A percentile compares a stretch with the other conserved stretches of the same genome.
Evolutionary conservation across 1,284 basidiomycete genomes (phyloP).

Genomic region (Bondarzewia mesenterica): DNA sequence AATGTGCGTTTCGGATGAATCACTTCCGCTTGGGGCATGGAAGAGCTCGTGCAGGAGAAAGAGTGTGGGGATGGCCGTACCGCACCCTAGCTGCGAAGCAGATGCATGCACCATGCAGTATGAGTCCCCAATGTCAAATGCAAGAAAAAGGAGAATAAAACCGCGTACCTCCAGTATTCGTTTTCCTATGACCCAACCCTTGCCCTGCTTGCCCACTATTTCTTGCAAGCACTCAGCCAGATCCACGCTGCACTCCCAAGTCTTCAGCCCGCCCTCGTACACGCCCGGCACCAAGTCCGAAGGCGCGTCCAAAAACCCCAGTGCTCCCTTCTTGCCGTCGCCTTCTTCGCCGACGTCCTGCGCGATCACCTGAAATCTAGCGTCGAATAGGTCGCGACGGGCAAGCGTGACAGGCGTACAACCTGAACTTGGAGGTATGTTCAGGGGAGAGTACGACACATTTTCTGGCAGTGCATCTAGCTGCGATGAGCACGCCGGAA

Average conservation of each 20-base stretch:
- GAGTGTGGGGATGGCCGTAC: slow-evolving; percentile 81
- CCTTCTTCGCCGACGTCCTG: slow-evolving; percentile 21
- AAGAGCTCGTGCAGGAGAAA: slow-evolving; percentile 67
- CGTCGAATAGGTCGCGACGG: slow-evolving; percentile 89
- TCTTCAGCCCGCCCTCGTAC: slow-evolving; percentile 96
- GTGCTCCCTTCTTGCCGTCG: slow-evolving; percentile 10
- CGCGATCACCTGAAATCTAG: slow-evolving; percentile 85
- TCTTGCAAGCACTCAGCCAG: slow-evolving; percentile 55
- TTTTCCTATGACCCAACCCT: slow-evolving; percentile 29
- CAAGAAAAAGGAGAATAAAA: slow-evolving; percentile 1
- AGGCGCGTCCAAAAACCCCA: slow-evolving; percentile 68
- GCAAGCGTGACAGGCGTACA: slow-evolving; percentile 36
- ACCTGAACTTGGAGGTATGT: slow-evolving; percentile 28
- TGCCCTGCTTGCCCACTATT: slow-evolving; percentile 15
- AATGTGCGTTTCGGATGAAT: slow-evolving; percentile 39
- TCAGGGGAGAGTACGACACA: slow-evolving; percentile 56
- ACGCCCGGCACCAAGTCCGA: slow-evolving; percentile 89
- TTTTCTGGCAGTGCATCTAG: slow-evolving; percentile 42
- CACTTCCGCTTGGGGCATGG: slow-evolving; percentile 17
- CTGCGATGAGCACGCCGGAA: slow-evolving; percentile 29
- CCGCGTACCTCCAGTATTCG: slow-evolving; percentile 57
- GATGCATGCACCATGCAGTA: too few relatives aligned
- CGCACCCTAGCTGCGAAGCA: slow-evolving; percentile 81
- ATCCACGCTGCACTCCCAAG: slow-evolving; percentile 95
- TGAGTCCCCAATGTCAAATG: slow-evolving; percentile 8